Evolutionary conservation across 352 stramenopile species (phyloP), one percentile per base, ranked within the genome.

Genomic region (Pythium guiyangense): DNA sequence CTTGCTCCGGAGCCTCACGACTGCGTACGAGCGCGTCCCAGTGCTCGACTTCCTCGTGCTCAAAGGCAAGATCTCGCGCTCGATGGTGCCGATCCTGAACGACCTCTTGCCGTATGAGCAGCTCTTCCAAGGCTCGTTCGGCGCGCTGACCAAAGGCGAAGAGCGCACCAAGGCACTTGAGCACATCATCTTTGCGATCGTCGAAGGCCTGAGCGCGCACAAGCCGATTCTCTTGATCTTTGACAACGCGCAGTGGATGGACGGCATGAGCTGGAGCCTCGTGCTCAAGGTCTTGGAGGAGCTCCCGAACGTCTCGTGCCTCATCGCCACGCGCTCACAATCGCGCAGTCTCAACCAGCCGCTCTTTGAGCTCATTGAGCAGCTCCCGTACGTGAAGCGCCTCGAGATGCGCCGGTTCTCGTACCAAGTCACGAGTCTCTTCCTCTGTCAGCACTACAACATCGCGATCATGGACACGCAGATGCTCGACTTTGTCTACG

Each of bases 401-500:
- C 80, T 73, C 50, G 77, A 88, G 43, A 70, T 90, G 44, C 66
- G 63, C 20, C 66, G 73, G 22, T 84, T 92, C 50, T 80, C 59
- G 0, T 85, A 82, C 47, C 79, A 88, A 37, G 71, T 78, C 57
- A 90, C 81, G 18, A 85, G 75, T 51, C 61, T 90, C 10, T 92
- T 92, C 27, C 60, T 92, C 15, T 88, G 79, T 29, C 79, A 92
- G 62, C 64, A 80, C 17, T 92, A 85, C 54, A 77, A 88, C 54
- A 92, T 92, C 45, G 79, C 79, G 0, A 90, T 92, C 45, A 90
- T 92, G 81, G 79, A 92, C 53, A 84, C 81, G 5, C 71, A 92
- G 62, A 52, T 92, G 25, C 77, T 92, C 1, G 69, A 84, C 46
- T 92, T 88, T 60, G 81, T 86, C 15, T 88, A 84, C 34, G 60